Base-by-base conservation (phyloP, 2,329 filamentous ascomycete genomes). In the Malbranchea zuffiana region DNA sequence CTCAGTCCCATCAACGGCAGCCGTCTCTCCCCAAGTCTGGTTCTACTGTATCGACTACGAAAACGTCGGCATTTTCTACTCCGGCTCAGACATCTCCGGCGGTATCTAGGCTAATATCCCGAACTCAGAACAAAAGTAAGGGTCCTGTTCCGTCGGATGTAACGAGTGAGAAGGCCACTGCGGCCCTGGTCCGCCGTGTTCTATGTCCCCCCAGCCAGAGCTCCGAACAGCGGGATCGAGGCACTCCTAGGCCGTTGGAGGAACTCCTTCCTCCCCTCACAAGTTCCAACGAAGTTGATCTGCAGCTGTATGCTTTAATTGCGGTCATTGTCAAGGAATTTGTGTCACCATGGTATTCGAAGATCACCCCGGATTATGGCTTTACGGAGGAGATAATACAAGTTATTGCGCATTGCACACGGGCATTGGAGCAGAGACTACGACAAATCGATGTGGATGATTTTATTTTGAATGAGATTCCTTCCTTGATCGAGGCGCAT, bases 291-390 rank as follows among this genome's bases (percentile, higher is more conserved):
- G 85, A 92, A 49, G 76, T 96, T 42, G 90, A 98, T 59, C 66
- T 92, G 39, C 82, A 98, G 62, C 72, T 98, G 3, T 98, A 96
- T 56, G 88, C 84, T 18, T 74, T 96, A 42, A 78, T 98, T 43
- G 82, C 90, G 35, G 81, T 96, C 41, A 77, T 96, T 44, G 69
- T 95, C 50, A 78, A 82, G 52, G 86, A 95, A 46, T 94, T 86
- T 56, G 82, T 98, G 24, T 80, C 90, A 57, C 78, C 76, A 20
- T 98, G 90, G 90, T 98, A 98, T 65, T 71, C 69, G 46, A 88
- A 80, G 58, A 90, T 98, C 57, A 95, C 88, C 1, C 76, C 85
- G 3, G 88, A 98, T 60, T 82, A 87, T 55, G 71, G 75, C 8
- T 92, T 98, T 54, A 78, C 90, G 42, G 79, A 81, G 48, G 87